These are phyloP conservation scores for Coemansia sp. DNA, from an alignment of 192 early-diverging fungal genomes.

Conservation along the genomic window DNA sequence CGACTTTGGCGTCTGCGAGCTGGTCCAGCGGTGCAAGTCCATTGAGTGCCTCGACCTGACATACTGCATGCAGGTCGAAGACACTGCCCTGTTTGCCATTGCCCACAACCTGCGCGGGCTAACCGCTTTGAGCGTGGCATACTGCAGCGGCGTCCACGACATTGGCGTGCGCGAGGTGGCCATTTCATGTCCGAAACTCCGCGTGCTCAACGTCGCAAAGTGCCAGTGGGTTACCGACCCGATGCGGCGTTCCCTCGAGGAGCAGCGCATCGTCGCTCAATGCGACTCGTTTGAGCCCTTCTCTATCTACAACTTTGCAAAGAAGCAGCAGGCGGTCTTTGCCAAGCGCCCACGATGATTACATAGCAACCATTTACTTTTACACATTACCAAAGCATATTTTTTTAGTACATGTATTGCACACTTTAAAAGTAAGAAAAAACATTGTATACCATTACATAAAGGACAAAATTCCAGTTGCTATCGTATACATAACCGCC, in stretches of 20 bases:
- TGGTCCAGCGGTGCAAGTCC: slow-evolving; percentile 50
- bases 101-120: slow-evolving; percentile 36
- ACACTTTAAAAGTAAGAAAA: background rate
- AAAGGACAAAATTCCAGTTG: background rate
- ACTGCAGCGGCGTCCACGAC: slow-evolving; percentile 54
- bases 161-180: slow-evolving; percentile 50
- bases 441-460: background rate
- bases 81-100: slow-evolving; percentile 53
- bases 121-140: slow-evolving; percentile 50
- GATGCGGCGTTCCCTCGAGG: slow-evolving; percentile 10
- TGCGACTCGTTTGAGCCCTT: slow-evolving; percentile 38
- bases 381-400: too few relatives aligned
- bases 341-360: background rate
- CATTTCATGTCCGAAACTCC: slow-evolving; percentile 17
- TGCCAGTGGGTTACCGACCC: slow-evolving; percentile 43
- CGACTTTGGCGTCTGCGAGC: slow-evolving; percentile 56
- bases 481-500: background rate
- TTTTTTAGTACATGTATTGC: background rate
- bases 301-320: slow-evolving; percentile 18
- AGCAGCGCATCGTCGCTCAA: slow-evolving; percentile 5
- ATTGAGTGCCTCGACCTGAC: slow-evolving; percentile 57
- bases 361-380: background rate
- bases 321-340: background rate
- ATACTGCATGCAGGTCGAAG: slow-evolving; percentile 56
- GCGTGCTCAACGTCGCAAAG: slow-evolving; percentile 52